Conservation (phyloP, 306 rosid species). For the Medicago lupulina region DNA sequence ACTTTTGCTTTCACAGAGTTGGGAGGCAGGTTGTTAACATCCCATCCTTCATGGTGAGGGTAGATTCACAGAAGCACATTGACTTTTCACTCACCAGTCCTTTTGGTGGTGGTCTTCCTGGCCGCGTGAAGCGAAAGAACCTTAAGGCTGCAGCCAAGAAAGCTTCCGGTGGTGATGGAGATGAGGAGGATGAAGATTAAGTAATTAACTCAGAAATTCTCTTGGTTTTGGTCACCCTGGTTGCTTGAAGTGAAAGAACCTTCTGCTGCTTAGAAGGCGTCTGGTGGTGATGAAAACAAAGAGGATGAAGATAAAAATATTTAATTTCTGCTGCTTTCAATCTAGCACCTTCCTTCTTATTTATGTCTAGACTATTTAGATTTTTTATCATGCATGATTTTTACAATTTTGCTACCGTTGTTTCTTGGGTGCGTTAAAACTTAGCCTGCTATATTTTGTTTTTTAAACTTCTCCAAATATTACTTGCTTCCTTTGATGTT, state of each 20-base stretch:
- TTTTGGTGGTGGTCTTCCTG: conserved; percentile 74
- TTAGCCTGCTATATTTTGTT: neutral
- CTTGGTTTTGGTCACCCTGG: too few relatives aligned
- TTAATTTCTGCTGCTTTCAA: neutral
- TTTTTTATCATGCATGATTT: conserved; percentile 11
- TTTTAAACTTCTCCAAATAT: neutral
- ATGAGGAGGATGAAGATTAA: conserved; percentile 75
- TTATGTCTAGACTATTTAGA: conserved; percentile 28
- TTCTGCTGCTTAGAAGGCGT: too few relatives aligned
- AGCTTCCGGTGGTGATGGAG: conserved; percentile 78
- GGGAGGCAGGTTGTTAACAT: conserved; percentile 81
- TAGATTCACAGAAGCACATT: conserved; percentile 78
- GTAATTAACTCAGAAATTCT: neutral
- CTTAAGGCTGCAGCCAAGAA: conserved; percentile 68
- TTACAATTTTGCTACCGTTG: neutral
- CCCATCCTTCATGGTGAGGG: conserved; percentile 72
- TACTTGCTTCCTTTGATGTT: too few relatives aligned
- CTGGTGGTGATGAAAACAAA: too few relatives aligned
- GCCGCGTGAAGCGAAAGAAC: conserved; percentile 75
- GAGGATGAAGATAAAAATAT: too few relatives aligned
- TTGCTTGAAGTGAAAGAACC: too few relatives aligned
- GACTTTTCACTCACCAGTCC: conserved; percentile 76
- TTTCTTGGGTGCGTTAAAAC: neutral
- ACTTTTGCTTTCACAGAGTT: conserved; percentile 53
- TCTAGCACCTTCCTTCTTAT: neutral